These are phyloP conservation scores for Flaveria bidentis DNA, from an alignment of 129 eudicot genomes.

Conservation along the genomic window DNA sequence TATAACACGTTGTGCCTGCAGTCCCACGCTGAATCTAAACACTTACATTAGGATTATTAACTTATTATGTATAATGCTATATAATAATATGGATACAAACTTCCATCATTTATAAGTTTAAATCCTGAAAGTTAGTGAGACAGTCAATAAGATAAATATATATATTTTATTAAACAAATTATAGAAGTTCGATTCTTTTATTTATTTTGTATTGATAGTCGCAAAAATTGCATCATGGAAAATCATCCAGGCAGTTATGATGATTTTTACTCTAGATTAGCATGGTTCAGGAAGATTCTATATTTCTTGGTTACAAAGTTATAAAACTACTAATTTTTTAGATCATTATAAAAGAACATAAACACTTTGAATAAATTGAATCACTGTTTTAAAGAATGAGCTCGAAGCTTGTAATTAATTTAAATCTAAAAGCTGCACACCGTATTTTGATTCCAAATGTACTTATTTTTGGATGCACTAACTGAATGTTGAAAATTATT, in stretches of 20 bases:
- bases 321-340: background rate
- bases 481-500: conserved; percentile 12
- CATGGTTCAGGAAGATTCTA: background rate
- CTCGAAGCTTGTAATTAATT: background rate
- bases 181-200: background rate
- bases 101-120: background rate
- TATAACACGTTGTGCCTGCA: background rate
- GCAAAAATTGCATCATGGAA: background rate
- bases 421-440: background rate
- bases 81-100: background rate
- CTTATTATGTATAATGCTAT: background rate
- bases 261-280: background rate
- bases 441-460: conserved; percentile 4
- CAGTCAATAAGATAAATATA: conserved; percentile 8
- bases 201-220: background rate
- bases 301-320: background rate
- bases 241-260: background rate
- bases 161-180: background rate
- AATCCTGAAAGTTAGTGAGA: conserved; percentile 3
- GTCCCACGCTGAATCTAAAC: conserved; percentile 7
- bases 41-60: conserved; percentile 5
- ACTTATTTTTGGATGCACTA: conserved; percentile 12
- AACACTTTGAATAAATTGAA: conserved; percentile 1
- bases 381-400: conserved; percentile 10
- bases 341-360: background rate